A percentile compares a stretch with the other conserved stretches of the same genome.
These are phyloP conservation scores for Tagetes patula DNA, from an alignment of 129 eudicot species.

Conservation along the genomic window DNA sequence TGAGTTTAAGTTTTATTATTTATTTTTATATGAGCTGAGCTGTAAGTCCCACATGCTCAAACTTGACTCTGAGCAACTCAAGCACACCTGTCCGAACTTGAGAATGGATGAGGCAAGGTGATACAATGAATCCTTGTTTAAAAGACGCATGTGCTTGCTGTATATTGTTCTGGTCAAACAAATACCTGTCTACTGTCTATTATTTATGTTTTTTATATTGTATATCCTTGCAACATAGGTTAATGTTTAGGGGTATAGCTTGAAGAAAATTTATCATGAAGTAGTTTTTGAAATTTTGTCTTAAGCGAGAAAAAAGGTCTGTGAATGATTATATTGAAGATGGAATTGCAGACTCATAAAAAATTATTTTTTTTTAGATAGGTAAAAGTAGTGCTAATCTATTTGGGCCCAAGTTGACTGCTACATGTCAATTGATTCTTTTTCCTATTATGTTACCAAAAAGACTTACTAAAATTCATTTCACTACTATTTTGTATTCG, in stretches of 20 bases:
- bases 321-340: neutral
- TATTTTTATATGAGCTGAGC: neutral
- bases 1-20: neutral
- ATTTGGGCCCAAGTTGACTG: neutral
- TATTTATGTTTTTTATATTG: conserved; percentile 9
- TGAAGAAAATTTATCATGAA: neutral
- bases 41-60: neutral
- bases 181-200: conserved; percentile 3
- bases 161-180: neutral
- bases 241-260: neutral
- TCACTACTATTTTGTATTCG: neutral
- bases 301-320: neutral
- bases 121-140: neutral
- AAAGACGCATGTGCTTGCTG: conserved; percentile 2
- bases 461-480: neutral
- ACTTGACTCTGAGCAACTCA: conserved; percentile 3
- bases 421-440: neutral
- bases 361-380: neutral
- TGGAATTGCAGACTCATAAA: neutral
- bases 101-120: conserved; percentile 12
- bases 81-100: neutral
- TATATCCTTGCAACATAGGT: conserved; percentile 2
- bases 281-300: neutral
- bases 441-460: neutral
- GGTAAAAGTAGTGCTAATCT: conserved; percentile 1